Evolutionary conservation across 2,329 filamentous ascomycete species (phyloP), one percentile per base, ranked within the genome.

Genomic region (Huntiella omanensis): DNA sequence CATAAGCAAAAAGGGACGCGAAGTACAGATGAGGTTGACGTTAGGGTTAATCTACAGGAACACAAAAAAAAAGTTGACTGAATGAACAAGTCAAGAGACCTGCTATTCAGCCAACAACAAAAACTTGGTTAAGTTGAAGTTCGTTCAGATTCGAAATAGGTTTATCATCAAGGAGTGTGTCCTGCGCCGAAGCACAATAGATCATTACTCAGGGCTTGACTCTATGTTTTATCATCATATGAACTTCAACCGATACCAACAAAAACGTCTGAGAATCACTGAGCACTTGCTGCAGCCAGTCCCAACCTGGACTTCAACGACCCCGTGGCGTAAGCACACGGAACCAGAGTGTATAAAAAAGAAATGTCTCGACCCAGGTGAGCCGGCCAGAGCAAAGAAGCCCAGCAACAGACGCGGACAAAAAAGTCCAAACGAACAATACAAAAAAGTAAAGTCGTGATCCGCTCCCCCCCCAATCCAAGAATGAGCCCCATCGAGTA

Each of bases 401-500:
- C 43, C 19, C 15, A 34, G 13, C 17, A 10, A 19, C 12, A 19
- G 39, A 16, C 6, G 40, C 17, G 11, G 33, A 15, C 16, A 17
- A 43, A 17, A 34, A 22, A 47, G 13, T 5, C 17, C 12, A 42
- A 38, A 41, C 11, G 34, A n/a, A 33, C 11, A 35, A 34, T 15
- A n/a, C 19, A 12, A 44, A 36, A 36, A 34, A 22, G 16, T 17
- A 40, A 16, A 22, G 16, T 40, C 16, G 17, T 38, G 42, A 36
- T 39, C 60, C 58, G 59, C 64, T 82, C 64, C 66, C 82, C 81
- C 82, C 85, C 94, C 86, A 87, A 82, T 74, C 86, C 88, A 82
- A 95, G 85, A 95, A 94, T 96, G 86, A 95, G 88, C 88, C 88
- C 88, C 88, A 93, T 96, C 86, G 87, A 94, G 88, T 96, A 92